Evolutionary conservation across 305 asterid genomes (phyloP).

Genomic region (Fraxinus platypoda): DNA sequence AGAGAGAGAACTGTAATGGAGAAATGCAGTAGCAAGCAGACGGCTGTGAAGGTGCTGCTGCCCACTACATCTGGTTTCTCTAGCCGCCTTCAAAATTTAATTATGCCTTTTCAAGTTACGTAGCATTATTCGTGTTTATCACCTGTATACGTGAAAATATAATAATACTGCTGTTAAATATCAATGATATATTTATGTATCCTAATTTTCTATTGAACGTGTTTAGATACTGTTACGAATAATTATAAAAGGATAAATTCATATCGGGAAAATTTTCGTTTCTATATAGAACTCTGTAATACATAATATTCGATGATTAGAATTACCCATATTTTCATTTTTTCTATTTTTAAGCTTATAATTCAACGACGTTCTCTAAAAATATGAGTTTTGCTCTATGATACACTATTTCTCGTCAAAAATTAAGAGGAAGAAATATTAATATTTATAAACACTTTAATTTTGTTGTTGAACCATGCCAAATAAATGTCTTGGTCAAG

Average conservation of each 20-base stretch:
- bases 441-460: neutral
- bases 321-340: neutral
- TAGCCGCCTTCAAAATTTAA: neutral
- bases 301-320: neutral
- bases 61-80: constrained; percentile 34
- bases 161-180: too few species aligned
- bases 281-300: too few species aligned
- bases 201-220: too few species aligned
- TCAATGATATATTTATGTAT: too few species aligned
- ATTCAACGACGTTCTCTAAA: neutral
- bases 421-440: neutral
- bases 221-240: too few species aligned
- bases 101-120: too few species aligned
- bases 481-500: neutral
- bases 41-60: neutral
- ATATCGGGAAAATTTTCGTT: neutral
- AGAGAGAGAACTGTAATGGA: neutral
- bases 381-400: neutral
- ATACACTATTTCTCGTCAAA: neutral
- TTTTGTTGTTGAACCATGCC: neutral
- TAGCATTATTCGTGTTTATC: too few species aligned
- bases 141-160: too few species aligned
- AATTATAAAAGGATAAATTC: neutral
- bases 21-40: neutral
- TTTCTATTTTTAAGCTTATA: neutral